These are phyloP conservation scores for Ganoderma lucidum DNA, from an alignment of 1,284 basidiomycete genomes.

Conservation along the genomic window DNA sequence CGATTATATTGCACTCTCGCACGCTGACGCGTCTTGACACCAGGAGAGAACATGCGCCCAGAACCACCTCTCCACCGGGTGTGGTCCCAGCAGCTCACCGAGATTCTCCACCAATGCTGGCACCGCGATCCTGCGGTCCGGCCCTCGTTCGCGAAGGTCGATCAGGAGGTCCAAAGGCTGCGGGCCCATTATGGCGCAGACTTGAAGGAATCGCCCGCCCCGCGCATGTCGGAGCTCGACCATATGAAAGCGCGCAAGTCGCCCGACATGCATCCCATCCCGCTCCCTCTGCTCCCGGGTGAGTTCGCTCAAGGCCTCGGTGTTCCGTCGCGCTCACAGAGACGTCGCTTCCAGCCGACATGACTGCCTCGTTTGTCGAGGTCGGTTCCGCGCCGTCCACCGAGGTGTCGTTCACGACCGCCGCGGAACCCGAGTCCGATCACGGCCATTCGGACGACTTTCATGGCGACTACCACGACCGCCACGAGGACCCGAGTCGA, in stretches of 20 bases:
- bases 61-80: slow-evolving; percentile 49
- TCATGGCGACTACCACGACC: slow-evolving; percentile 8
- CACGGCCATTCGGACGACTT: slow-evolving; percentile 11
- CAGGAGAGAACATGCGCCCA: slow-evolving; percentile 66
- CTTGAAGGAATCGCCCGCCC: slow-evolving; percentile 39
- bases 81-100: slow-evolving; percentile 42
- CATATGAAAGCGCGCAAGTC: slow-evolving; percentile 36
- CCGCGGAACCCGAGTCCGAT: slow-evolving; percentile 19
- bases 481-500: slow-evolving; percentile 13
- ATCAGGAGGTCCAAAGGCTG: slow-evolving; percentile 48
- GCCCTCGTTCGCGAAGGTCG: slow-evolving; percentile 57
- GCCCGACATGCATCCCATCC: slow-evolving; percentile 49
- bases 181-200: slow-evolving; percentile 43
- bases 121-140: slow-evolving; percentile 50
- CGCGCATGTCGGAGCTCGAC: slow-evolving; percentile 30
- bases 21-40: not conserved
- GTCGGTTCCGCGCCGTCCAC: slow-evolving; percentile 30
- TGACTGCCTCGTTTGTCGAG: slow-evolving; percentile 33
- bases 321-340: not conserved
- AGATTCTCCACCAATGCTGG: slow-evolving; percentile 60
- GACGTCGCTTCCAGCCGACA: slow-evolving; percentile 28
- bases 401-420: slow-evolving; percentile 35
- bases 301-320: slow-evolving; percentile 18
- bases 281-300: slow-evolving; percentile 42
- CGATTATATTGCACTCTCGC: slow-evolving; percentile 2